These are phyloP conservation scores for Hippophae gyantsensis DNA, from an alignment of 306 rosid genomes.

Conservation along the genomic window DNA sequence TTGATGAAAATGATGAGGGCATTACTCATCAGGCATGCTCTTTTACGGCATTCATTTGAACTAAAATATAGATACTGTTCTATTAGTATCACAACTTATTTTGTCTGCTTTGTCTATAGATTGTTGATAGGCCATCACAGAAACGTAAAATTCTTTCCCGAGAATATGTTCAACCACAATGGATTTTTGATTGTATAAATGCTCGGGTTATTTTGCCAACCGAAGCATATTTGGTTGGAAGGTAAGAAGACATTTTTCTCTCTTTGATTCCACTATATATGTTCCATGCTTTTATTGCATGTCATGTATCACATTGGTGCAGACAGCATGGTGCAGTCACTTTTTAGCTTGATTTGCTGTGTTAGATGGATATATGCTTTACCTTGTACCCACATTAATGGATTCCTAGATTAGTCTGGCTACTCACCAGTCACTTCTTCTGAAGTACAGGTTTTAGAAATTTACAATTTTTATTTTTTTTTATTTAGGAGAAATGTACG, in stretches of 20 bases:
- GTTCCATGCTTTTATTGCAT: too few relatives aligned
- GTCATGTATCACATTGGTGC: too few relatives aligned
- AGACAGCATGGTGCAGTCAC: too few relatives aligned
- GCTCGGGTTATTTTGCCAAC: conserved; percentile 69
- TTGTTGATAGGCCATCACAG: conserved; percentile 74
- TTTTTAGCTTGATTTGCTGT: too few relatives aligned
- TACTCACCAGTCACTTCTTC: too few relatives aligned
- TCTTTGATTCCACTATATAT: too few relatives aligned
- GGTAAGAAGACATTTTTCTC: conserved; percentile 30
- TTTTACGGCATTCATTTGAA: conserved; percentile 1
- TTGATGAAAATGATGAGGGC: conserved; percentile 56
- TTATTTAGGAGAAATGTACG: too few relatives aligned
- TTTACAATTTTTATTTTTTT: too few relatives aligned
- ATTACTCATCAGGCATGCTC: conserved; percentile 73
- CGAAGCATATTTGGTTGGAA: conserved; percentile 66
- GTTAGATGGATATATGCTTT: too few relatives aligned
- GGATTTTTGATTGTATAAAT: conserved; percentile 83
- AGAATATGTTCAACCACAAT: conserved; percentile 92
- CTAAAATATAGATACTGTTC: neutral
- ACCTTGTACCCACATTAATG: too few relatives aligned
- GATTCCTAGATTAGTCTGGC: too few relatives aligned
- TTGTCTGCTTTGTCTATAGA: conserved; percentile 36
- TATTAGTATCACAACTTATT: conserved; percentile 8
- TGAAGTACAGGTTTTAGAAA: too few relatives aligned
- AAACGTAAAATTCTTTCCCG: conserved; percentile 61